phyloP scores from a whole-genome alignment of 2,329 filamentous ascomycete genomes.

The Phyllosticta citribraziliensis region DNA sequence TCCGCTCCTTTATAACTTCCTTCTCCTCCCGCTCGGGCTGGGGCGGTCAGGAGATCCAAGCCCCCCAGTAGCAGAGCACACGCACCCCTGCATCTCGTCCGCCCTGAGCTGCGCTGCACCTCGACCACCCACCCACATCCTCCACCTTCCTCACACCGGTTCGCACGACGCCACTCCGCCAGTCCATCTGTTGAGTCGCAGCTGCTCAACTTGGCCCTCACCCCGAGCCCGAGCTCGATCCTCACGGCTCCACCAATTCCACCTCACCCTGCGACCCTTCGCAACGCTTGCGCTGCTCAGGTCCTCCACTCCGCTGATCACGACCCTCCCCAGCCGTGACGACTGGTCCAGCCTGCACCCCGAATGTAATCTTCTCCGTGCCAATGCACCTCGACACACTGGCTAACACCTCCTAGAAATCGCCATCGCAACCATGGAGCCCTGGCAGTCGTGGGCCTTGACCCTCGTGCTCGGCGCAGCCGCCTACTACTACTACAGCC shows the following conservation, averaged over 20 bases:
- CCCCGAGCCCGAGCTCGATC: too few relatives aligned
- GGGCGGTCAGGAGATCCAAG: neutral
- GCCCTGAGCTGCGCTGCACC: neutral
- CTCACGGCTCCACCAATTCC: neutral
- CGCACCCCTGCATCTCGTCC: constrained; percentile 1
- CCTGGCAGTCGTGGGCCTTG: constrained; percentile 22
- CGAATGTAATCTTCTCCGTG: neutral
- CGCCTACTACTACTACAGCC: constrained; percentile 20
- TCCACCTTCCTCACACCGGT: neutral
- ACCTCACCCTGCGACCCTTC: neutral
- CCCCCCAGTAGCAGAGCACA: neutral
- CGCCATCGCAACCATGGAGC: constrained; percentile 3
- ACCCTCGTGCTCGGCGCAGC: constrained; percentile 22
- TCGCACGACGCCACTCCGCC: neutral
- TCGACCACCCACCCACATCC: neutral
- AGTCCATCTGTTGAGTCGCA: neutral
- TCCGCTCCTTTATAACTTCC: neutral
- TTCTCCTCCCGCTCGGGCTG: neutral
- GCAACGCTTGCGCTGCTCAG: neutral
- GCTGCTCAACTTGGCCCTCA: neutral
- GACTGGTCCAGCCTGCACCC: neutral
- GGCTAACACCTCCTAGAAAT: constrained; percentile 1
- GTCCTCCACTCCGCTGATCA: neutral
- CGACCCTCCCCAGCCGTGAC: neutral
- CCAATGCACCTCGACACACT: constrained; percentile 3